phyloP scores from a whole-genome alignment of 495 filamentous ascomycete species.

The Neurospora tetrasperma region DNA sequence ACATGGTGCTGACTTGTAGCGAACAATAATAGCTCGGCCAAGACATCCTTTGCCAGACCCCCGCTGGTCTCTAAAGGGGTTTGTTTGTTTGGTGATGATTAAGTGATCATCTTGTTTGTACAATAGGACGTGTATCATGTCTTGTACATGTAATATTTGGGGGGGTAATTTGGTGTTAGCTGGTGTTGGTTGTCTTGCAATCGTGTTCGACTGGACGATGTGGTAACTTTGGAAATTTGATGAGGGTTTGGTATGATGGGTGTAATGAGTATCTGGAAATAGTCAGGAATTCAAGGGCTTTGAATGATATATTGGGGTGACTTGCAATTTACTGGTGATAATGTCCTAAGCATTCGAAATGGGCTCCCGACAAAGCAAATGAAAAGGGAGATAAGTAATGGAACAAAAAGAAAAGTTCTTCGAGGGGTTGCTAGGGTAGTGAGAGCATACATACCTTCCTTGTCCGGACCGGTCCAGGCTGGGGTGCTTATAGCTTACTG shows the following conservation, averaged over 20 bases:
- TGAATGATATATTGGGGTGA: background rate
- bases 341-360: no score
- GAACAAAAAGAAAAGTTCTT: no score
- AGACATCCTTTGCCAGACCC: conserved; percentile 29
- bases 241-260: background rate
- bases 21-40: conserved; percentile 17
- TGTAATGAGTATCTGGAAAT: background rate
- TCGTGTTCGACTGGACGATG: background rate
- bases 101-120: background rate
- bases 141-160: background rate
- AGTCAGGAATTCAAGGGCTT: background rate
- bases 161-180: background rate
- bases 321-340: background rate
- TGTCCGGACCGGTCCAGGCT: no score
- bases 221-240: background rate
- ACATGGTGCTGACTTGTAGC: background rate
- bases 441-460: background rate
- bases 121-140: background rate
- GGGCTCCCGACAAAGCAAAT: no score
- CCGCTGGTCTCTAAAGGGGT: conserved; percentile 24
- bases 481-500: no score
- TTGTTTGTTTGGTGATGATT: background rate
- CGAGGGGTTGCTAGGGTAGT: no score
- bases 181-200: background rate
- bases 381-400: no score